Conservation (phyloP, 2,329 filamentous ascomycete genomes). For the Hypoxylon sp. region DNA sequence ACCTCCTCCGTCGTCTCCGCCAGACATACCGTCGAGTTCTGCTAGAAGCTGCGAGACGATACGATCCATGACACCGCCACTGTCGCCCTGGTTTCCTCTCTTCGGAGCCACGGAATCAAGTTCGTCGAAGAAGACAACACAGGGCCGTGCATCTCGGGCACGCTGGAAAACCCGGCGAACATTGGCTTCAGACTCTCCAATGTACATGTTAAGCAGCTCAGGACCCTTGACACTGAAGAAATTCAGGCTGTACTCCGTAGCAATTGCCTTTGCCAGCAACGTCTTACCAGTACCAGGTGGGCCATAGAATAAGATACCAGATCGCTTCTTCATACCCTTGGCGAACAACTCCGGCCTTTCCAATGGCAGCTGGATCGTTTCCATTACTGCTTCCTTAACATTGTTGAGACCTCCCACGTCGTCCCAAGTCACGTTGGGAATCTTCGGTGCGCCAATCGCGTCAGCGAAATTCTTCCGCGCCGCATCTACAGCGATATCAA, state of each 20-base stretch:
- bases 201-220: conserved; percentile 95
- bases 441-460: conserved; percentile 96
- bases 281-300: conserved; percentile 94
- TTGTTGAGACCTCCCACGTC: conserved; percentile 94
- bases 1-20: conserved; percentile 82
- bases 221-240: conserved; percentile 96
- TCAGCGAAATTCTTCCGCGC: conserved; percentile 98
- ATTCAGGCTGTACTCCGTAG: conserved; percentile 92
- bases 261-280: conserved; percentile 91
- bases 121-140: conserved; percentile 94
- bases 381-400: conserved; percentile 96
- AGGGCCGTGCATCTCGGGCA: conserved; percentile 86
- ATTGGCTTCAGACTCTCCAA: conserved; percentile 93
- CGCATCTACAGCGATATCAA: conserved; percentile 93
- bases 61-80: conserved; percentile 96
- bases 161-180: conserved; percentile 90
- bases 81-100: conserved; percentile 96
- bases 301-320: conserved; percentile 91
- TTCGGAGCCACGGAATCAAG: conserved; percentile 95
- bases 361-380: conserved; percentile 94
- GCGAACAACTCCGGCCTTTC: conserved; percentile 94
- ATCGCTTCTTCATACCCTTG: conserved; percentile 98
- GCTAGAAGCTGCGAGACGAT: conserved; percentile 96
- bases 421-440: conserved; percentile 95
- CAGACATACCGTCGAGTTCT: conserved; percentile 97